Evolutionary conservation across 257 asterid species (phyloP), one percentile per base, ranked within the genome.

Genomic region (Primulina tabacum): DNA sequence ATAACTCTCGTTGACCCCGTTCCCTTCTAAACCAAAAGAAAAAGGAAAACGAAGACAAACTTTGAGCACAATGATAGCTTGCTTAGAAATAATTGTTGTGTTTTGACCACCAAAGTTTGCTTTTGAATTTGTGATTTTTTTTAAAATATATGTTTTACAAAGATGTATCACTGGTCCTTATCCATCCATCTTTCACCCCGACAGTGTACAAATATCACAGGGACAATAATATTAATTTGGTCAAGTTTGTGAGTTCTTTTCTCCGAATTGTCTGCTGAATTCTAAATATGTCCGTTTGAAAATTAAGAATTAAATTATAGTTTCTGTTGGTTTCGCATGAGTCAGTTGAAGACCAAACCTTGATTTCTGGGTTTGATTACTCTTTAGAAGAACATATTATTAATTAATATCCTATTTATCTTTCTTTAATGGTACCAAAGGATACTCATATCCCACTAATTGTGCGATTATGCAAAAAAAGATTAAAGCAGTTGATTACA

Each of bases 401-500:
- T 65, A 28, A 14, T 57, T 68, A 65, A 56, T 67, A 17, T 61
- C 65, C 35, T 50, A 67, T 24, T 68, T 24, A 34, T 60, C 30
- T 30, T 52, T 53, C 30, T 18, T 16, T 33, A 6, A 68, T 32
- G 16, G 57, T 50, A 4, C 57, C 57, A 16, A 43, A 16, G 57
- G 57, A 20, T 50, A 17, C 21, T 50, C 61, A 28, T 47, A 28
- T 76, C 67, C 62, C 71, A 57, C 61, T 77, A 56, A 72, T 66
- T 65, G 34, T 30, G 73, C 68, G 78, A 62, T 73, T 6, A 64
- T 64, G 65, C 8, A 29, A 70, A 56, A 56, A 20, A 77, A 61
- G 69, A 37, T 34, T 12, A 73, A 73, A 77, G 65, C 72, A 58
- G 62, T 59, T 72, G 14, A 56, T 67, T 30, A 33, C 73, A 66